Base-by-base conservation (phyloP, 148 eudicot genomes). In the Drosera capensis region DNA sequence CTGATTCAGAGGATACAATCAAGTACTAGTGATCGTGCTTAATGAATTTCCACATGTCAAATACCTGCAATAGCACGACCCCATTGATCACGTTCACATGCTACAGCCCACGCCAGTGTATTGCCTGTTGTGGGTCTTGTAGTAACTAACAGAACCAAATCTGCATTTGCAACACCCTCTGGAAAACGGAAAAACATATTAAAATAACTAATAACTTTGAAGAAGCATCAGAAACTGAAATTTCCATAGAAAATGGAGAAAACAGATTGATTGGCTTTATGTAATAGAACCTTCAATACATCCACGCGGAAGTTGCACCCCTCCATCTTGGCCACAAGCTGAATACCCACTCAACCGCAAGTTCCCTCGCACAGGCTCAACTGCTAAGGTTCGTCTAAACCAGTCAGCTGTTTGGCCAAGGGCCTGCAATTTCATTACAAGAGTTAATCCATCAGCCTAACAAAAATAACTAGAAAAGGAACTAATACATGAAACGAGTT, bases 101-200 rank as follows among this genome's bases (percentile, higher is more conserved):
- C 97, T 48, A 90, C 97, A 9, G 97, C 97, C 97, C 97, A 90
- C n/a, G 97, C 97, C 40, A 90, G 73, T 23, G 97, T 90, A 53
- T 90, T 90, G 25, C 95, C 97, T 5, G 97, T 80, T 29, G 97
- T 90, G 23, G 97, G 97, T 55, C 97, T 84, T 40, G 97, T 84
- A 28, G 97, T 90, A 54, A 90, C 95, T 63, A 90, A 59, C 55
- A 90, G 97, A 62, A 90, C 95, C 25, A 90, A 71, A 54, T 90
- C 97, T 7, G 97, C 84, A 73, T 78, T 57, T 36, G 78, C 72
- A 63, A 90, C 80, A 55, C 97, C 97, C 73, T 78, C 97, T 90
- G 72, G 15, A 61, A 49, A 52, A n/a, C 40, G 47, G 12, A 49
- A 20, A 49, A 51, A 45, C 28, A 20, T 17, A 18, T 46, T 15